phyloP scores from a whole-genome alignment of 2,329 filamentous ascomycete species.

The Xylaria sp. region DNA sequence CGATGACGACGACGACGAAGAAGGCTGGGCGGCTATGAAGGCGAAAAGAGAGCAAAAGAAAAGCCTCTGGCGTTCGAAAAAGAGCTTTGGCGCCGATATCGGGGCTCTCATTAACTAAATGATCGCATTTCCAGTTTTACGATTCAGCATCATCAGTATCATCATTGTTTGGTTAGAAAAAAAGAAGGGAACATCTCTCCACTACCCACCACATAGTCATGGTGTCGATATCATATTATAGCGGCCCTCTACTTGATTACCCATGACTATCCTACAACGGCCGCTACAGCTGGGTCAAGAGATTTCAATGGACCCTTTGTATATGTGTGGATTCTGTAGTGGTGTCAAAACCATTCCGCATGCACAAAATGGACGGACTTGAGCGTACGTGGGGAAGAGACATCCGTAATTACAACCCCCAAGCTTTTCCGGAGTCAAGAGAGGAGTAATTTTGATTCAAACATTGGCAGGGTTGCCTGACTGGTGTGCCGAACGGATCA shows the following conservation, averaged over 20 bases:
- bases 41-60: slow-evolving; percentile 72
- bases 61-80: slow-evolving; percentile 69
- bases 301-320: slow-evolving; percentile 17
- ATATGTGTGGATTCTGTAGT: slow-evolving; percentile 22
- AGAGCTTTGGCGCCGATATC: slow-evolving; percentile 55
- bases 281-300: slow-evolving; percentile 11
- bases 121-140: slow-evolving; percentile 27
- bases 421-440: slow-evolving; percentile 4
- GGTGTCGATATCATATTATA: slow-evolving; percentile 13
- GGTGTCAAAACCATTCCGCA: slow-evolving; percentile 3
- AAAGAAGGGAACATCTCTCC: slow-evolving; percentile 30
- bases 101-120: slow-evolving; percentile 53
- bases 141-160: slow-evolving; percentile 29
- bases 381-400: slow-evolving; percentile 5
- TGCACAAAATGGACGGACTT: slow-evolving; percentile 18
- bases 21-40: slow-evolving; percentile 74
- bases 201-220: slow-evolving; percentile 14
- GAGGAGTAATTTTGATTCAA: slow-evolving; percentile 8
- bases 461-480: slow-evolving; percentile 16
- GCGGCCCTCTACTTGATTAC: slow-evolving; percentile 15
- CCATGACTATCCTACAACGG: neutral
- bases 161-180: slow-evolving; percentile 31
- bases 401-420: neutral
- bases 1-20: slow-evolving; percentile 67
- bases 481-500: slow-evolving; percentile 31